A percentile compares a stretch with the other conserved stretches of the same genome.
These are phyloP conservation scores for Meyerozyma sp. DNA, from an alignment of 1,139 yeast genomes.

Conservation along the genomic window DNA sequence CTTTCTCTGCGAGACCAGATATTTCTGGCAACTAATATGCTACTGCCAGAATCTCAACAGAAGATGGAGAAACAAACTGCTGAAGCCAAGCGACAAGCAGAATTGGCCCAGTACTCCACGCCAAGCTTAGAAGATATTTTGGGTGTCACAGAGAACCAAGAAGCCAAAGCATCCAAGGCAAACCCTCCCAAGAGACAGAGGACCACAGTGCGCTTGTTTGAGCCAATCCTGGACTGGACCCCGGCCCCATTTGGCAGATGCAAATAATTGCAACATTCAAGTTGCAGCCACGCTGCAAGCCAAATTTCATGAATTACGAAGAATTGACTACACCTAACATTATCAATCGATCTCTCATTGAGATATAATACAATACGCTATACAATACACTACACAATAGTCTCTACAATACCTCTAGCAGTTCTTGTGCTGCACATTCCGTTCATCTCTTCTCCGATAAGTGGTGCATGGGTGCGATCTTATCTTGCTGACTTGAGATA, in stretches of 20 bases:
- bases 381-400: no score
- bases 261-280: not conserved
- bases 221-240: slow-evolving; percentile 27
- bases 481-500: not conserved
- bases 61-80: not conserved
- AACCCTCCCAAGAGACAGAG: slow-evolving; percentile 7
- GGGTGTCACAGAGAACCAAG: slow-evolving; percentile 3
- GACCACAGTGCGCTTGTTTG: slow-evolving; percentile 15
- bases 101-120: slow-evolving; percentile 9
- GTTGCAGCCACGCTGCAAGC: no score
- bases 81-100: not conserved
- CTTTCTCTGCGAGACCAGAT: slow-evolving; percentile 9
- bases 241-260: slow-evolving; percentile 43
- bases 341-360: no score
- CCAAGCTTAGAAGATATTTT: slow-evolving; percentile 22
- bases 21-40: not conserved
- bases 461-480: not conserved
- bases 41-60: not conserved
- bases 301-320: not conserved
- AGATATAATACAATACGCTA: no score
- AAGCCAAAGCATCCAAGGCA: not conserved
- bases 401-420: no score
- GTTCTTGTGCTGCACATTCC: not conserved
- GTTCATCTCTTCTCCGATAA: not conserved
- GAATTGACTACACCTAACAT: no score